A percentile compares a stretch with the other conserved stretches of the same genome.
phyloP scores from a whole-genome alignment of 2,329 filamentous ascomycete genomes.

The Didymellaceae sp. region DNA sequence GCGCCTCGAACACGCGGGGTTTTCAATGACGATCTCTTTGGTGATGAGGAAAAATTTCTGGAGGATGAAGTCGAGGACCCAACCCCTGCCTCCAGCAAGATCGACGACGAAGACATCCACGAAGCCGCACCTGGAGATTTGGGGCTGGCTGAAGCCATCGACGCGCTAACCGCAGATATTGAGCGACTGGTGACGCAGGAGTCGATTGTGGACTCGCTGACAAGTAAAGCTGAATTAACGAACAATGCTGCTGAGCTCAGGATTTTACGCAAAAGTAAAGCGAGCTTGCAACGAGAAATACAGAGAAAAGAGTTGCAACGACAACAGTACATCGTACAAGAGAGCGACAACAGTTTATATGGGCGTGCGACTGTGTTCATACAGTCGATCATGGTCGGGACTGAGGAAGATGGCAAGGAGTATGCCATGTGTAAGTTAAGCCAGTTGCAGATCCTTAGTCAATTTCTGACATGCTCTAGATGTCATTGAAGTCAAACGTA shows the following conservation, averaged over 20 bases:
- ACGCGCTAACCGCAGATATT: constrained; percentile 85
- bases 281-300: constrained; percentile 90
- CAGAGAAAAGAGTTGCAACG: constrained; percentile 92
- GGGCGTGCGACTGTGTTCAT: constrained; percentile 89
- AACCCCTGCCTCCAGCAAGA: constrained; percentile 61
- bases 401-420: constrained; percentile 90
- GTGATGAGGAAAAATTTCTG: constrained; percentile 84
- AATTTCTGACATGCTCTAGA: constrained; percentile 52
- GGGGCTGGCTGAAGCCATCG: constrained; percentile 90
- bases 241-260: constrained; percentile 94
- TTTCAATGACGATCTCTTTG: constrained; percentile 91
- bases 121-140: constrained; percentile 94
- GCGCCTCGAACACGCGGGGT: constrained; percentile 87
- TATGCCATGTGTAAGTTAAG: constrained; percentile 82
- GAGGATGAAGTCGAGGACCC: constrained; percentile 85
- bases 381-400: constrained; percentile 89
- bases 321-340: constrained; percentile 96
- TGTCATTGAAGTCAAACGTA: constrained; percentile 86
- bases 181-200: constrained; percentile 88
- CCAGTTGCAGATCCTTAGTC: not conserved
- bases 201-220: constrained; percentile 87
- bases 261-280: constrained; percentile 91
- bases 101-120: constrained; percentile 82
- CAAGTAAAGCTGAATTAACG: constrained; percentile 91
- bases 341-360: constrained; percentile 96